Percentiles rank a stretch among this genome's conserved stretches.
phyloP scores from a whole-genome alignment of 148 eudicot species.

The Cornus controversa region DNA sequence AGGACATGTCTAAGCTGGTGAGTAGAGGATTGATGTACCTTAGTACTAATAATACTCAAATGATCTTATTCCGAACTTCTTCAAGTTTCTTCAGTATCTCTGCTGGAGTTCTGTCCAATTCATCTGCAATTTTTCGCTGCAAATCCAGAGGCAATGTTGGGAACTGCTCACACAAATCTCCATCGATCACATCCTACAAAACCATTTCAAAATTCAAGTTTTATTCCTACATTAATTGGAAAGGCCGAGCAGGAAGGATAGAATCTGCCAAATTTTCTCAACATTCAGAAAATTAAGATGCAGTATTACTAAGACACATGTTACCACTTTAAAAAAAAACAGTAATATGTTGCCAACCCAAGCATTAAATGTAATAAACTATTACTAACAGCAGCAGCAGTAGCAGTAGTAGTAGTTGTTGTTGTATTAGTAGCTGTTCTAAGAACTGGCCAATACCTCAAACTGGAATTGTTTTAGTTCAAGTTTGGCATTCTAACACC shows the following conservation, averaged over 20 bases:
- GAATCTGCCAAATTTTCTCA: not conserved
- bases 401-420: not conserved
- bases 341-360: too few species aligned
- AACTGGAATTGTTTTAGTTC: too few species aligned
- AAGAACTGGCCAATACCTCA: not conserved
- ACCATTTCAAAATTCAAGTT: not conserved
- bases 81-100: slow-evolving; percentile 95
- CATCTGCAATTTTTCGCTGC: slow-evolving; percentile 96
- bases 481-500: too few species aligned
- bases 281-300: not conserved
- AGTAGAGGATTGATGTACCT: not conserved
- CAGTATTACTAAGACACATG: not conserved
- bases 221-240: not conserved
- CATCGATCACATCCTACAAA: slow-evolving; percentile 95
- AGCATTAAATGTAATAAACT: not conserved
- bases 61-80: slow-evolving; percentile 88
- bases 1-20: not conserved
- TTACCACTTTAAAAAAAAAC: not conserved
- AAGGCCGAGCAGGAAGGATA: not conserved
- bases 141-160: slow-evolving; percentile 91
- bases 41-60: slow-evolving; percentile 31
- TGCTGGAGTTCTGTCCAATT: slow-evolving; percentile 91
- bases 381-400: too few species aligned
- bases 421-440: not conserved
- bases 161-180: slow-evolving; percentile 93